Base-by-base conservation (phyloP, 192 early-diverging fungal species). In the Linnemannia exigua region DNA sequence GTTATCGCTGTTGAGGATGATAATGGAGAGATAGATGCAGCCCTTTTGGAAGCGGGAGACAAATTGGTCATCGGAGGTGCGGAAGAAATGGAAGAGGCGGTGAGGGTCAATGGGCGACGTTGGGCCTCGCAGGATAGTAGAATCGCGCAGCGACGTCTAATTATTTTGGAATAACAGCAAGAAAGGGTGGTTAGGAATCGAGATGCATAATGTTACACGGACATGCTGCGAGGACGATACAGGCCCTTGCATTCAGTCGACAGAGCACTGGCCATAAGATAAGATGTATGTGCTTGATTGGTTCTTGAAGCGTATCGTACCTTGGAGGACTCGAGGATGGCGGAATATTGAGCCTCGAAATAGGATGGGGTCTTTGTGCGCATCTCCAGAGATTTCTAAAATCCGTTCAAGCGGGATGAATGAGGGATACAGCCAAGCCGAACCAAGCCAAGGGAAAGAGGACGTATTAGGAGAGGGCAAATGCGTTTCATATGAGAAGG, bases 1-100 rank as follows among this genome's bases (percentile, higher is more conserved):
- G 66, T 76, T 87, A 28, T 89, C 88, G 51, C 88, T 89, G 48
- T 81, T 88, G 69, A 89, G 71, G n/a, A 89, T 52, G 33, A 89
- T 77, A 15, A 80, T 67, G 1, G 88, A 80, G 19, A 89, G 73
- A n/a, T 89, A 89, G 67, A 89, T 88, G 71, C 77, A 78, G 48
- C 87, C 82, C 14, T 71, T 67, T n/a, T 89, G 86, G 69, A 87
- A 82, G 31, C 80, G 79, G 8, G 84, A 80, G 1, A 86, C 70
- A 46, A 86, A 79, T 38, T 80, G 74, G 54, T 86, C 84, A 38
- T 86, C 84, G n/a, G 74, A 51, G 0, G 84, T 16, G 3, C 84
- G 74, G 33, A 86, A 86, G 36, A 86, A 80, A 58, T 77, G 80
- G 51, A 86, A 86, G 20, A 86, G 37, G 12, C 78, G 77, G 36